Base-by-base conservation (phyloP, 345 rosid genomes). In the Syzygium grande region DNA sequence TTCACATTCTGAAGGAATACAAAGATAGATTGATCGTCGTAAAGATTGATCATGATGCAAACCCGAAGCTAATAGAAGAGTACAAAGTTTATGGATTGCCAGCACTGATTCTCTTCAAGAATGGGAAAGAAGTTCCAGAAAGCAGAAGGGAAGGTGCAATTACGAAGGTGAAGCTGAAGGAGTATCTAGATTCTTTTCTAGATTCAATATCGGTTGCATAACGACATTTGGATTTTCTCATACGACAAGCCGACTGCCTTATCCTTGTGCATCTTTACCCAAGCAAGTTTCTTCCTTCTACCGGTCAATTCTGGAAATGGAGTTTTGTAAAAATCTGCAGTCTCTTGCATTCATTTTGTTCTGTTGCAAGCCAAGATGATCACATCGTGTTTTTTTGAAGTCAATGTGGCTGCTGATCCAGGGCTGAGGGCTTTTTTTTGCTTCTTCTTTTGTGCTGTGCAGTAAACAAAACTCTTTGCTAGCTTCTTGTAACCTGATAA, bases 71-170 rank as follows among this genome's bases (percentile, higher is more conserved):
- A 43, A 96, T 96, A 58, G 89, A 94, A 43, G 93, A 96, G 30
- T 95, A 89, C 88, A 94, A 95, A 90, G 96, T 95, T 43, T 96
- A 95, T 73, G 98, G 99, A 61, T 94, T 96, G 92, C 99, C 99
- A 3, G 87, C 94, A 63, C 88, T 96, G 91, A 93, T 95, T 68
- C 93, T 95, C 88, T 96, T 96, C 91, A 94, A 95, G 91, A 90
- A 93, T 41, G 98, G 98, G 80, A 88, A 93, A 83, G 97, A 94
- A 91, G 94, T 96, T 84, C 89, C 96, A 9, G 94, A 92, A 87
- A 96, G 98, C 91, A 91, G 99, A 87, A 95, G 94, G 90, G 99
- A 96, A 92, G 98, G 98, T 73, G 98, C 98, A 30, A 94, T 96
- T 59, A 94, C 97, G 29, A 96, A 95, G 88, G 89, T 86, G 52